Conservation (phyloP, 2,329 filamentous ascomycete species). For the Claviceps monticola region DNA sequence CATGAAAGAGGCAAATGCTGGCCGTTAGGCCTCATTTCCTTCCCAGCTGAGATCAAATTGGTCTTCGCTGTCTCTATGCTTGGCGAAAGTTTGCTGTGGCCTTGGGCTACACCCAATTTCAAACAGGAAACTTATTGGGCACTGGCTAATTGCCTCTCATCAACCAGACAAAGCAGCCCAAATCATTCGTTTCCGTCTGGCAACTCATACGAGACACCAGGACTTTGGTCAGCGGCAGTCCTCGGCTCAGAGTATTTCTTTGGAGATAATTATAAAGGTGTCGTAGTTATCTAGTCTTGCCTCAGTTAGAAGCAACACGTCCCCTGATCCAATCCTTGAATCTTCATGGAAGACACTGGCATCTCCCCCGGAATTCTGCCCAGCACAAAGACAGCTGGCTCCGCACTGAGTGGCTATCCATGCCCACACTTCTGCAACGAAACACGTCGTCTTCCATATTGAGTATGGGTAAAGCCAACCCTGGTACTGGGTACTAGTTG, state of each 20-base stretch:
- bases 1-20: not conserved
- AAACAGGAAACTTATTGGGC: not conserved
- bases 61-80: not conserved
- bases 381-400: conserved; percentile 2
- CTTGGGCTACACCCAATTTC: not conserved
- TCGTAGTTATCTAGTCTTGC: not conserved
- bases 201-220: not conserved
- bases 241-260: no score
- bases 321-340: not conserved
- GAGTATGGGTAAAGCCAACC: conserved; percentile 4
- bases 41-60: not conserved
- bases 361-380: conserved; percentile 6
- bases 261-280: not conserved
- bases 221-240: not conserved
- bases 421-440: conserved; percentile 4
- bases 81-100: no score
- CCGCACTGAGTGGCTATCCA: conserved; percentile 4
- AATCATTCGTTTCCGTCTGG: not conserved
- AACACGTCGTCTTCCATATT: conserved; percentile 3
- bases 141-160: not conserved
- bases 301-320: not conserved
- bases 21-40: not conserved
- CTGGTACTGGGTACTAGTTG: conserved; percentile 2
- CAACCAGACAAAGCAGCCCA: not conserved
- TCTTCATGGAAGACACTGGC: conserved; percentile 2